phyloP scores from a whole-genome alignment of 768 basidiomycete genomes.

The Kwoniella sp. region DNA sequence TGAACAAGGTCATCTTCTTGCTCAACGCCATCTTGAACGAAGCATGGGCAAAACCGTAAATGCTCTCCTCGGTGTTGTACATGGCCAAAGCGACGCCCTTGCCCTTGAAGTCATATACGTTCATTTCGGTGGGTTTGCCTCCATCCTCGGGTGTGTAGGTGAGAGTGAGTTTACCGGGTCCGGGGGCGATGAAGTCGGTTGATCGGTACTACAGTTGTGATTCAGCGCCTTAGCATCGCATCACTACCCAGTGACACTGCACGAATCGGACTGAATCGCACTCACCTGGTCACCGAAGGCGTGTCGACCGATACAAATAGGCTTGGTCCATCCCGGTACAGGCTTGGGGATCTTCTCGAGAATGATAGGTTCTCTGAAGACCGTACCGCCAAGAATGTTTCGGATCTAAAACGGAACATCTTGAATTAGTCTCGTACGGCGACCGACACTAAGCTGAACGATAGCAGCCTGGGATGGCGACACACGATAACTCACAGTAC shows the following conservation, averaged over 20 bases:
- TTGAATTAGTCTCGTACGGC: too few species aligned
- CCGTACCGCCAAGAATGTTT: constrained; percentile 96
- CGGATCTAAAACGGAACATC: constrained; percentile 66
- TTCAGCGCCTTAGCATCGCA: too few species aligned
- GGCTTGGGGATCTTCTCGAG: constrained; percentile 86
- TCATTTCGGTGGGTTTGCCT: constrained; percentile 65
- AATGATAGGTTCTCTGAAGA: constrained; percentile 98
- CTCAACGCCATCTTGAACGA: constrained; percentile 92
- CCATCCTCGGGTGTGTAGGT: constrained; percentile 84
- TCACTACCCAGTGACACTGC: too few species aligned
- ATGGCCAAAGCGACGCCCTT: constrained; percentile 92
- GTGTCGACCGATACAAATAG: constrained; percentile 94
- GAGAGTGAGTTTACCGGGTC: constrained; percentile 89
- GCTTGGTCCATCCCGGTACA: constrained; percentile 94
- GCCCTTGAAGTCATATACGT: constrained; percentile 93
- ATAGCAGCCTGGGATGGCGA: not conserved
- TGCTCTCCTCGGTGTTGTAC: constrained; percentile 98
- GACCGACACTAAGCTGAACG: not conserved
- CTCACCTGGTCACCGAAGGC: constrained; percentile 92
- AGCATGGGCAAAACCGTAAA: constrained; percentile 91
- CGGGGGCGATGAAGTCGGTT: constrained; percentile 88
- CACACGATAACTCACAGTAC: constrained; percentile 69
- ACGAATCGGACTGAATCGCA: too few species aligned
- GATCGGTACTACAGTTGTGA: constrained; percentile 74
- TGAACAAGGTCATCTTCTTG: constrained; percentile 69